phyloP scores from a whole-genome alignment of 495 filamentous ascomycete genomes.

The Xylaria scruposa region DNA sequence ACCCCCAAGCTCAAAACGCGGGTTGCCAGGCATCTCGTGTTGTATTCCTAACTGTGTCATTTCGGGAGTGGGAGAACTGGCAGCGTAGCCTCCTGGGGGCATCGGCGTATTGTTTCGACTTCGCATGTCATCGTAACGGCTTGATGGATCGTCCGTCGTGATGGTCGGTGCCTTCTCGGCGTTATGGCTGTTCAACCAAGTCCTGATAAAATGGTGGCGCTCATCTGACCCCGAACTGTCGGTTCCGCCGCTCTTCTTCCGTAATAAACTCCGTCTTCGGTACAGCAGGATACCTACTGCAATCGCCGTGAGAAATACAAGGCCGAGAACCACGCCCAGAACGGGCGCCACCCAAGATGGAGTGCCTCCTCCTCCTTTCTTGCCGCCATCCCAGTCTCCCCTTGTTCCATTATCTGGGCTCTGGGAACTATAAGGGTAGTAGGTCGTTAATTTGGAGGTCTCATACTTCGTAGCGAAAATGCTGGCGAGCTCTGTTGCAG shows the following conservation, averaged over 20 bases:
- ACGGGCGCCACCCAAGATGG: slow-evolving; percentile 69
- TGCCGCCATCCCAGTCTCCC: slow-evolving; percentile 11
- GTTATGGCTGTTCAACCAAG: slow-evolving; percentile 50
- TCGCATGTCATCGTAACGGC: slow-evolving; percentile 38
- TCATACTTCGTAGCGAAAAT: slow-evolving; percentile 66
- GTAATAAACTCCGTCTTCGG: slow-evolving; percentile 53
- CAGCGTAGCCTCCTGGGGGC: slow-evolving; percentile 14
- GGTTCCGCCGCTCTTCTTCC: slow-evolving; percentile 40
- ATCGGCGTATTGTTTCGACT: slow-evolving; percentile 35
- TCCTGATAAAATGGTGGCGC: slow-evolving; percentile 46
- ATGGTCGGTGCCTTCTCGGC: slow-evolving; percentile 55
- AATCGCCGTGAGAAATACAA: slow-evolving; percentile 63
- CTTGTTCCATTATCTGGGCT: slow-evolving; percentile 44
- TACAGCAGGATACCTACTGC: slow-evolving; percentile 62
- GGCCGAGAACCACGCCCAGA: slow-evolving; percentile 69
- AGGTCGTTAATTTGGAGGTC: slow-evolving; percentile 59
- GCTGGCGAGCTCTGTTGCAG: slow-evolving; percentile 51
- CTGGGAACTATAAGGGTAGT: slow-evolving; percentile 63
- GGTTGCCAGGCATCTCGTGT: slow-evolving; percentile 49
- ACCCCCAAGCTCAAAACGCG: slow-evolving; percentile 55
- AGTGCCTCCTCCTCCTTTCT: slow-evolving; percentile 42
- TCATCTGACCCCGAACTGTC: slow-evolving; percentile 51
- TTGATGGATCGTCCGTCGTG: slow-evolving; percentile 52
- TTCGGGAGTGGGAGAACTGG: slow-evolving; percentile 26
- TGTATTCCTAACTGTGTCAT: slow-evolving; percentile 41